Percentiles rank a stretch among this genome's conserved stretches.
phyloP scores from a whole-genome alignment of 2,329 filamentous ascomycete species.

The Diaporthe batatas region DNA sequence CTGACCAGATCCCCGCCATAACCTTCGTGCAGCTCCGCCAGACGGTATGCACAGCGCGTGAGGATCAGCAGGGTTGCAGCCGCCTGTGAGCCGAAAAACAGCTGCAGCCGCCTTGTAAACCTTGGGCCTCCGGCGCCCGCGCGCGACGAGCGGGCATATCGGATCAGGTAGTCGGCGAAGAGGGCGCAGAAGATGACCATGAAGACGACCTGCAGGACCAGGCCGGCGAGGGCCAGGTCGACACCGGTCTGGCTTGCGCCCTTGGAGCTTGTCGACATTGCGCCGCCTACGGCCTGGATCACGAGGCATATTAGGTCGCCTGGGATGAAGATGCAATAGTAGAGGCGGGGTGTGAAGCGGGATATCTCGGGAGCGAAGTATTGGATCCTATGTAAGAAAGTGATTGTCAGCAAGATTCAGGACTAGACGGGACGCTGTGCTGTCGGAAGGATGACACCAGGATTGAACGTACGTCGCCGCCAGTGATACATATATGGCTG shows the following conservation, averaged over 20 bases:
- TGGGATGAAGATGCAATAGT: slow-evolving; percentile 58
- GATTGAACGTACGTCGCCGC: slow-evolving; percentile 50
- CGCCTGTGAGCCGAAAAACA: slow-evolving; percentile 65
- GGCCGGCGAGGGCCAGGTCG: slow-evolving; percentile 63
- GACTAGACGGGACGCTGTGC: not conserved
- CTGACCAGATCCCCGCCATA: slow-evolving; percentile 65
- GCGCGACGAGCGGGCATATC: slow-evolving; percentile 47
- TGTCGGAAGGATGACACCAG: too few species aligned
- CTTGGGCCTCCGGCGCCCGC: slow-evolving; percentile 39
- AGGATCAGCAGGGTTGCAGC: slow-evolving; percentile 69
- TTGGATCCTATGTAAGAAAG: slow-evolving; percentile 46
- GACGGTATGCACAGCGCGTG: slow-evolving; percentile 69
- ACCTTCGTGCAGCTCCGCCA: slow-evolving; percentile 70
- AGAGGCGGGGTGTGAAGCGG: slow-evolving; percentile 50
- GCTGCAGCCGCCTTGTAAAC: slow-evolving; percentile 53
- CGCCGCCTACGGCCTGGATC: slow-evolving; percentile 66
- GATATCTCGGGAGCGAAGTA: slow-evolving; percentile 46
- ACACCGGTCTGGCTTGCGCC: slow-evolving; percentile 58
- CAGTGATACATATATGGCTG: slow-evolving; percentile 76
- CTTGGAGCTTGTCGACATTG: slow-evolving; percentile 53
- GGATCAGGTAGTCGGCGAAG: slow-evolving; percentile 57
- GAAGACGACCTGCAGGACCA: slow-evolving; percentile 64
- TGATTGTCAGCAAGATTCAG: not conserved
- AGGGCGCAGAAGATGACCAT: slow-evolving; percentile 60
- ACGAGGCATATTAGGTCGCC: slow-evolving; percentile 65